phyloP scores from a whole-genome alignment of 371 early-diverging fungal genomes.

The Phascolomyces articulosus region DNA sequence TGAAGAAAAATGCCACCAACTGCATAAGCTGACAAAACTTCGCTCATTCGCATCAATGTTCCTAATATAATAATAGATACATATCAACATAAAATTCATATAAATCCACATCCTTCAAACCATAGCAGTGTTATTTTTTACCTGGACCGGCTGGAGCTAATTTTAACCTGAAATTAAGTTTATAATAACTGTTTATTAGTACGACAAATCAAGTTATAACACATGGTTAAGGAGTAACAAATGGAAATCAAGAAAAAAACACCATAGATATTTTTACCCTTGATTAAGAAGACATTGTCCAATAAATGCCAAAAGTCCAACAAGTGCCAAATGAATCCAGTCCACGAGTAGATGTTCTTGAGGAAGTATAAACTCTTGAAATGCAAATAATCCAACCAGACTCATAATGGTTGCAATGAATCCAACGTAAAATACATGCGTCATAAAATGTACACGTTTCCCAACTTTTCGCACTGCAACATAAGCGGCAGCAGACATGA shows the following conservation, averaged over 20 bases:
- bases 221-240: neutral
- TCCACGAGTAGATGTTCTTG: neutral
- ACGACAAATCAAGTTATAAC: too few relatives aligned
- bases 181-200: too few relatives aligned
- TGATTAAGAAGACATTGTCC: constrained; percentile 79
- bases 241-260: neutral
- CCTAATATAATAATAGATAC: constrained; percentile 18
- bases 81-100: neutral
- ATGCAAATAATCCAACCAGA: constrained; percentile 36
- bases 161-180: constrained; percentile 66
- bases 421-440: constrained; percentile 80
- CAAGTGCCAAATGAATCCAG: constrained; percentile 36
- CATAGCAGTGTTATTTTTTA: neutral
- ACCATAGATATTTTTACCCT: constrained; percentile 38
- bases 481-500: constrained; percentile 70
- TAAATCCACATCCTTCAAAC: neutral
- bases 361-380: constrained; percentile 42
- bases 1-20: constrained; percentile 72
- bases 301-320: constrained; percentile 68
- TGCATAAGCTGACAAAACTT: constrained; percentile 81
- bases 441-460: constrained; percentile 65
- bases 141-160: constrained; percentile 77
- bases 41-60: constrained; percentile 80
- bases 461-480: constrained; percentile 76
- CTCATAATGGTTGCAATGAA: constrained; percentile 53